These are phyloP conservation scores for Ilex paraguariensis DNA, from an alignment of 305 asterid genomes.

Conservation along the genomic window DNA sequence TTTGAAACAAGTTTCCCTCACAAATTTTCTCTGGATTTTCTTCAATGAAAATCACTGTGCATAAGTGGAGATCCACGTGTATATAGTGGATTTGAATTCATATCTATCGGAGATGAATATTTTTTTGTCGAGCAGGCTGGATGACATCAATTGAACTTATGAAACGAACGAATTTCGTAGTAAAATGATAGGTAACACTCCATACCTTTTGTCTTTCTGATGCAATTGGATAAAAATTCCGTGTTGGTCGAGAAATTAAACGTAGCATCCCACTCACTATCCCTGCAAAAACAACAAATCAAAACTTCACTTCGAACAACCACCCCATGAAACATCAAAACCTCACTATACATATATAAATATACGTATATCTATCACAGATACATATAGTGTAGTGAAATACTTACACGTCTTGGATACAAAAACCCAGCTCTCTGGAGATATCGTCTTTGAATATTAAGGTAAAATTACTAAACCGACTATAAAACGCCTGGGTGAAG, in stretches of 20 bases:
- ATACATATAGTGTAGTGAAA: background rate
- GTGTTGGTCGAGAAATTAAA: conserved; percentile 62
- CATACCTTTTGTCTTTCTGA: conserved; percentile 38
- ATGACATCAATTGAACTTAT: too few relatives aligned
- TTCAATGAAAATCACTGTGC: too few relatives aligned
- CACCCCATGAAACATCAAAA: too few relatives aligned
- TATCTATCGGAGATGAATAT: background rate
- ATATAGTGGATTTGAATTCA: too few relatives aligned
- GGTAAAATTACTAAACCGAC: conserved; percentile 59
- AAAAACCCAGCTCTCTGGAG: conserved; percentile 41
- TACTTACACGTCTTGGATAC: conserved; percentile 67
- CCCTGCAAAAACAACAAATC: conserved; percentile 17
- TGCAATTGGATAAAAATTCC: conserved; percentile 46
- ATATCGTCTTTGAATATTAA: conserved; percentile 46
- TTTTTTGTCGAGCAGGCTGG: too few relatives aligned
- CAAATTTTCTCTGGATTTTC: too few relatives aligned
- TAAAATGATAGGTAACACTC: background rate
- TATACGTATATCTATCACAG: too few relatives aligned
- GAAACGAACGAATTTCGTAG: background rate
- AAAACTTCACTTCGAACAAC: too few relatives aligned
- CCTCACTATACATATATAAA: too few relatives aligned
- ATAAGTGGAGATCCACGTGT: too few relatives aligned
- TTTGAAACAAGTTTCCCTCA: too few relatives aligned
- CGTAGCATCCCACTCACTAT: conserved; percentile 54
- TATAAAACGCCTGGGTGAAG: conserved; percentile 43